Percentiles rank a stretch among this genome's conserved stretches.
Conservation (phyloP, 345 rosid genomes). For the Microcos paniculata region DNA sequence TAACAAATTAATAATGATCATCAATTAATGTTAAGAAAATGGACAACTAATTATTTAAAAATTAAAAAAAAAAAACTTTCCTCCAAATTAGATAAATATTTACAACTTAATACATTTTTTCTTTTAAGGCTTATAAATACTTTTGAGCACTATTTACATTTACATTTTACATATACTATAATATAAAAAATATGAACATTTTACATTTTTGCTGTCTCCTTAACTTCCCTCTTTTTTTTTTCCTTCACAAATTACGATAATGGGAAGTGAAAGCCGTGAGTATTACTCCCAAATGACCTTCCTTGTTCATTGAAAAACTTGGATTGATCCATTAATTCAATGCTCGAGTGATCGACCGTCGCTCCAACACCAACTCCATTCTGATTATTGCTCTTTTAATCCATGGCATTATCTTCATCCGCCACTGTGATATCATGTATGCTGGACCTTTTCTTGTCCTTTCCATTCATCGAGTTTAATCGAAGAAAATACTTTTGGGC, state of each 20-base stretch:
- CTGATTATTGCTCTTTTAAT: neutral
- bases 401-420: neutral
- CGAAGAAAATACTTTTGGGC: slow-evolving; percentile 89
- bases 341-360: neutral
- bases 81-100: too few relatives aligned
- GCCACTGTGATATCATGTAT: slow-evolving; percentile 75
- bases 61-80: too few relatives aligned
- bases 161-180: too few relatives aligned
- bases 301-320: slow-evolving; percentile 1
- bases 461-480: slow-evolving; percentile 47
- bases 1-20: too few relatives aligned
- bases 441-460: slow-evolving; percentile 79
- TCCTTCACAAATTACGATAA: neutral
- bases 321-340: neutral
- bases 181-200: too few relatives aligned
- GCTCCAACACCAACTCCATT: neutral
- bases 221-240: too few relatives aligned
- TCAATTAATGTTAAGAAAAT: too few relatives aligned
- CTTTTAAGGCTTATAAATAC: too few relatives aligned
- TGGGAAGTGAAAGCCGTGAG: neutral
- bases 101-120: too few relatives aligned
- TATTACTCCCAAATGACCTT: neutral
- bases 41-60: too few relatives aligned
- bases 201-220: too few relatives aligned
- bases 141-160: too few relatives aligned